Evolutionary conservation across 2,329 filamentous ascomycete species (phyloP).

Genomic region (Tolypocladium amazonense): DNA sequence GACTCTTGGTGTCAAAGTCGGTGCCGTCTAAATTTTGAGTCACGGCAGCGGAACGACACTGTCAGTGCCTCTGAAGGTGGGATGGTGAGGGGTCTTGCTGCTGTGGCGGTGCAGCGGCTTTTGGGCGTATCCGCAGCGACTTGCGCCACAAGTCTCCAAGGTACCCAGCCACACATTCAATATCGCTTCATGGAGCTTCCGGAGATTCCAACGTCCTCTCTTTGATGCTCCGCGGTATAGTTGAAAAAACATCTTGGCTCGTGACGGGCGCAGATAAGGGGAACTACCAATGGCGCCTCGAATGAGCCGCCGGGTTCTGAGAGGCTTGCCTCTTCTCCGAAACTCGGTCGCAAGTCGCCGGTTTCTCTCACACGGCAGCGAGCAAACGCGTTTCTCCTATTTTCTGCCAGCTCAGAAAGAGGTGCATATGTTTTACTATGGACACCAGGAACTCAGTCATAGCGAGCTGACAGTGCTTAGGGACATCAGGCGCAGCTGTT

Average conservation of each 20-base stretch:
- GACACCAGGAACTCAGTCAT: not conserved
- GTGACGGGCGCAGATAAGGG: too few species aligned
- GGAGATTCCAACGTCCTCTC: not conserved
- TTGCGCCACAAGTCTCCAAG: constrained; percentile 4
- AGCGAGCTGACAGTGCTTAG: constrained; percentile 1
- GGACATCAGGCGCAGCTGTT: constrained; percentile 8
- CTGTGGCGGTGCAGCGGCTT: constrained; percentile 10
- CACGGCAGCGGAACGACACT: constrained; percentile 3
- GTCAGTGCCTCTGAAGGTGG: constrained; percentile 4
- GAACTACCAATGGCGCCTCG: constrained; percentile 10
- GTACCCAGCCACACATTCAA: constrained; percentile 2
- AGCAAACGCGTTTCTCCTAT: constrained; percentile 12
- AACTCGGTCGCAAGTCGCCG: constrained; percentile 1
- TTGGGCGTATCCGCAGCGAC: not conserved
- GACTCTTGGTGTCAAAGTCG: not conserved
- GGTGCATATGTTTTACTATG: not conserved
- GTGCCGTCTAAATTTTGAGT: constrained; percentile 9
- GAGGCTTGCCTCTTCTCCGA: constrained; percentile 5
- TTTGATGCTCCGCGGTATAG: not conserved
- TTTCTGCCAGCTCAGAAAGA: constrained; percentile 6
- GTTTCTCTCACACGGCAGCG: constrained; percentile 5
- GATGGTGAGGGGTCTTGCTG: constrained; percentile 7
- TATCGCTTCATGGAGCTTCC: not conserved
- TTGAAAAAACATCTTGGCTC: not conserved
- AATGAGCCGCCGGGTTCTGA: constrained; percentile 8